Conservation (phyloP, 306 rosid species). For the Castanea sativa region DNA sequence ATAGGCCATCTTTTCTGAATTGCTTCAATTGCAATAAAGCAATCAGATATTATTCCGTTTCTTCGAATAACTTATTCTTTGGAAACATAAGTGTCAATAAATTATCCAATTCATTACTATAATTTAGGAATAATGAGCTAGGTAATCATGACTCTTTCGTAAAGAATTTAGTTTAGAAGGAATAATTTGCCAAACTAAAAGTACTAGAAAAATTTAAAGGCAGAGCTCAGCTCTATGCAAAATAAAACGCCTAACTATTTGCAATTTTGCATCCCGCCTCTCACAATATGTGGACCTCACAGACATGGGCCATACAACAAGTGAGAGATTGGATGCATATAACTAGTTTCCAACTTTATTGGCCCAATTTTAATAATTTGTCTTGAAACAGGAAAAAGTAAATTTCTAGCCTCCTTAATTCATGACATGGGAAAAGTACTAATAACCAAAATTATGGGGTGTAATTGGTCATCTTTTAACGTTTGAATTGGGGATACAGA, state of each 20-base stretch:
- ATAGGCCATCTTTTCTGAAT: constrained; percentile 30
- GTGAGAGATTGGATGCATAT: too few species aligned
- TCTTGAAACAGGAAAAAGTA: neutral
- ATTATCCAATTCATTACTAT: neutral
- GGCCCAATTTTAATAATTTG: neutral
- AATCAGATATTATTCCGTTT: constrained; percentile 34
- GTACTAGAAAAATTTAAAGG: neutral
- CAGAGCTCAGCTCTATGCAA: neutral
- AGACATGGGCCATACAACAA: too few species aligned
- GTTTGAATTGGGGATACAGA: constrained; percentile 4
- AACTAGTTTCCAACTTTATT: too few species aligned
- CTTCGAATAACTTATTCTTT: neutral
- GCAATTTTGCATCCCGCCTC: too few species aligned
- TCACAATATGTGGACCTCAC: too few species aligned
- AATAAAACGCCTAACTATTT: too few species aligned
- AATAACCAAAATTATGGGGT: neutral
- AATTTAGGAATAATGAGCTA: neutral
- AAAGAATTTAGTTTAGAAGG: neutral
- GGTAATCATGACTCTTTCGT: too few species aligned
- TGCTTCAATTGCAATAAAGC: constrained; percentile 16
- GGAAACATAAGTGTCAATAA: too few species aligned
- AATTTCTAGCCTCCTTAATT: neutral
- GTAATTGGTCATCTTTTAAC: constrained; percentile 1
- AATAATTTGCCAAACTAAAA: neutral
- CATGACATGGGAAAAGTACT: neutral